phyloP scores from a whole-genome alignment of 257 asterid genomes.

The Nemophila menziesii region DNA sequence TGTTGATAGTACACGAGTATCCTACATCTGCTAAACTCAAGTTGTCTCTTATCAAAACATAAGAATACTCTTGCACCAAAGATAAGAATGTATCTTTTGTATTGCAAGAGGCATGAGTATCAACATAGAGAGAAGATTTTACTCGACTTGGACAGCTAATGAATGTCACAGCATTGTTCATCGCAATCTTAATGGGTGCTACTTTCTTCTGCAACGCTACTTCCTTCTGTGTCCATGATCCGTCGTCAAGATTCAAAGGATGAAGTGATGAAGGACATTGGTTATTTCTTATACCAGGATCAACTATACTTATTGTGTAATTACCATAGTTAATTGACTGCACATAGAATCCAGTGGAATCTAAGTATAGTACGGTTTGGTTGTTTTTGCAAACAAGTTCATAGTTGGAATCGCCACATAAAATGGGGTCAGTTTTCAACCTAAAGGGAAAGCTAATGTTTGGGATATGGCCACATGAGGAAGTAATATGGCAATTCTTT shows the following conservation, averaged over 20 bases:
- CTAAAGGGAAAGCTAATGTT: slow-evolving; percentile 25
- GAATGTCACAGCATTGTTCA: slow-evolving; percentile 30
- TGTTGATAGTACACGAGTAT: too few species aligned
- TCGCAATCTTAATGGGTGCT: too few species aligned
- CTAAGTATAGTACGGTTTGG: slow-evolving; percentile 12
- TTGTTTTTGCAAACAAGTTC: slow-evolving; percentile 40
- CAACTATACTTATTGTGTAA: slow-evolving; percentile 34
- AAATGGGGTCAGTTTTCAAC: slow-evolving; percentile 8
- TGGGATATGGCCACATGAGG: slow-evolving; percentile 25
- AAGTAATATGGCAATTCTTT: slow-evolving; percentile 16
- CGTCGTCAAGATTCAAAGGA: neutral
- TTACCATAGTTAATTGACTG: slow-evolving; percentile 26
- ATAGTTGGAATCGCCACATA: slow-evolving; percentile 30
- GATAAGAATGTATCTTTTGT: too few species aligned
- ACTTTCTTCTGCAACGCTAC: neutral
- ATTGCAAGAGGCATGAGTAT: too few species aligned
- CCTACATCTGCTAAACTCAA: too few species aligned
- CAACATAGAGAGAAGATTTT: too few species aligned
- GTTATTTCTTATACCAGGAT: slow-evolving; percentile 28
- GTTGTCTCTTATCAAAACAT: too few species aligned
- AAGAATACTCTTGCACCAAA: too few species aligned
- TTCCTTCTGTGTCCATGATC: neutral
- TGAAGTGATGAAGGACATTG: slow-evolving; percentile 24
- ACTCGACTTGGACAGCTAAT: slow-evolving; percentile 8
- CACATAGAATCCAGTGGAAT: slow-evolving; percentile 24